Conservation (phyloP, 148 eudicot species). For the Camellia sinensis region DNA sequence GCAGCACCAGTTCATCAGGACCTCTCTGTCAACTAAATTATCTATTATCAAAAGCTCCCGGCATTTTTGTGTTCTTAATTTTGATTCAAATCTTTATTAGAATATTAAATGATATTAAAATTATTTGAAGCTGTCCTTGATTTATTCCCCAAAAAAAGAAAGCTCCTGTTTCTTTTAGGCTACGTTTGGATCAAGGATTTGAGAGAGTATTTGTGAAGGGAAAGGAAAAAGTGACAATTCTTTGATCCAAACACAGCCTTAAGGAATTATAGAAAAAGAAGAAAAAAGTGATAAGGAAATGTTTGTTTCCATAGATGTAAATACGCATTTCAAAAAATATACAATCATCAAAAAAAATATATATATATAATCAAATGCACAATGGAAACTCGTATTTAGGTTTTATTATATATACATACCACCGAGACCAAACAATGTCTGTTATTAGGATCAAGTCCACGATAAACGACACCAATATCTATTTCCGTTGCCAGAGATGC, state of each 20-base stretch:
- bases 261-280: no score
- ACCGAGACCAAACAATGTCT: constrained; percentile 75
- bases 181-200: no score
- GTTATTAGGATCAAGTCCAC: constrained; percentile 81
- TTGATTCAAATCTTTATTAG: not conserved
- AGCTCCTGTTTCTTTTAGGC: not conserved
- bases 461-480: constrained; percentile 75
- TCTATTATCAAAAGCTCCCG: not conserved
- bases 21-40: not conserved
- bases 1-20: not conserved
- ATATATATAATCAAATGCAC: not conserved
- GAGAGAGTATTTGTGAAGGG: no score
- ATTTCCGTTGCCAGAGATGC: constrained; percentile 68
- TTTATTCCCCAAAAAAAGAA: not conserved
- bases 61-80: not conserved
- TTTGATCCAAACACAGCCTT: no score
- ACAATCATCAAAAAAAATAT: not conserved
- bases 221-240: no score
- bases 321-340: not conserved
- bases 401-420: constrained; percentile 44
- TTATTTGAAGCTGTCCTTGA: not conserved
- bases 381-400: not conserved
- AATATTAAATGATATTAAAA: not conserved
- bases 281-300: no score
- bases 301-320: no score